Evolutionary conservation across 176 grass and related monocot species (phyloP).

Genomic region (Alopecurus myosuroides): DNA sequence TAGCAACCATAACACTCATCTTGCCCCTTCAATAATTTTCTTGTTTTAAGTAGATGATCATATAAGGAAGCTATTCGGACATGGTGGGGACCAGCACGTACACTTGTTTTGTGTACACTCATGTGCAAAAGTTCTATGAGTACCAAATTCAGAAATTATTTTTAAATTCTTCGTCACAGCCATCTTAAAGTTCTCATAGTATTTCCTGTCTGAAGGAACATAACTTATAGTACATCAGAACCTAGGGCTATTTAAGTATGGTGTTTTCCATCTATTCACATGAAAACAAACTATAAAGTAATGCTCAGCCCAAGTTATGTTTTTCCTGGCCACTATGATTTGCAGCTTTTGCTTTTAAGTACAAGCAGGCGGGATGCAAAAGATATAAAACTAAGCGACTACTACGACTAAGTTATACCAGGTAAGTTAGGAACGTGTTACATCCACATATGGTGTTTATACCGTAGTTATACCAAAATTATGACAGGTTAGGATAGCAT

Average conservation of each 20-base stretch:
- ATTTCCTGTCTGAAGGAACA: neutral
- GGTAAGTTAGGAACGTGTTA: neutral
- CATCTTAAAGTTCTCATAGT: neutral
- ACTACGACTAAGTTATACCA: neutral
- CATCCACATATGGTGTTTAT: neutral
- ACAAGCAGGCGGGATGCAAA: neutral
- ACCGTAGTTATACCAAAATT: neutral
- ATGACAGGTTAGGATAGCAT: neutral
- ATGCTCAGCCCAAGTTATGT: neutral
- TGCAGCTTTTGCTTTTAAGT: neutral
- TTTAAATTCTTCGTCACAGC: neutral
- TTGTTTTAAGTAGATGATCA: neutral
- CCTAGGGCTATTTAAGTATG: neutral
- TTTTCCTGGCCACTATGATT: neutral
- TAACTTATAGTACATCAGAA: neutral
- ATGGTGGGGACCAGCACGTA: neutral
- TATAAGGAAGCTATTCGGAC: neutral
- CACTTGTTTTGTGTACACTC: conserved; percentile 10
- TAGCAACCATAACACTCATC: too few species aligned
- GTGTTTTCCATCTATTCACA: conserved; percentile 3
- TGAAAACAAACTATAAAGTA: neutral
- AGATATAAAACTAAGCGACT: neutral
- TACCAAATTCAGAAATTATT: neutral
- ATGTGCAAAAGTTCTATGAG: neutral
- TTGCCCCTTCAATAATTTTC: neutral